Evolutionary conservation across 495 filamentous ascomycete species (phyloP).

Genomic region (Aspergillus avenaceus): DNA sequence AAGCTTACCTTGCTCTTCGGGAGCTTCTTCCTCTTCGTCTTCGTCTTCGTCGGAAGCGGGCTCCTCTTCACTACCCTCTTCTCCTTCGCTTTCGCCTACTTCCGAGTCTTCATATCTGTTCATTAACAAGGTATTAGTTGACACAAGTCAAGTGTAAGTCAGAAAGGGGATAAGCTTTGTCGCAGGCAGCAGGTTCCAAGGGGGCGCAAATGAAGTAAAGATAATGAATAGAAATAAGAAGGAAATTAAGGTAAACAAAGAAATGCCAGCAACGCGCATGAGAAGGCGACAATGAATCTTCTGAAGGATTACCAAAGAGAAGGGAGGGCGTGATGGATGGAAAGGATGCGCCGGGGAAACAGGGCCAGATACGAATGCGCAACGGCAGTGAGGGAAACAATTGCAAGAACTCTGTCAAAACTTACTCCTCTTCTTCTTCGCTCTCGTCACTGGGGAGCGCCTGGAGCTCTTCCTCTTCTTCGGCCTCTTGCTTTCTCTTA

Average conservation of each 20-base stretch:
- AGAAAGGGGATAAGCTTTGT: not conserved
- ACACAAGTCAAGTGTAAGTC: not conserved
- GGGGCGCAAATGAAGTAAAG: not conserved
- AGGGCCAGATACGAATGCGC: too few relatives aligned
- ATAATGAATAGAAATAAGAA: not conserved
- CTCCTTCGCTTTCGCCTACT: conserved; percentile 41
- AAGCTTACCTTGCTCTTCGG: conserved; percentile 24
- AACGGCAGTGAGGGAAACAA: not conserved
- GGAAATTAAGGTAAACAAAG: not conserved
- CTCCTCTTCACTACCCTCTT: conserved; percentile 25
- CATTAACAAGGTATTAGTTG: not conserved
- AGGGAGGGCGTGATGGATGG: not conserved
- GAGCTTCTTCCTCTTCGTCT: conserved; percentile 25
- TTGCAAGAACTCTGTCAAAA: conserved; percentile 5
- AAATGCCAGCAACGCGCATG: not conserved
- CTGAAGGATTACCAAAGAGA: not conserved
- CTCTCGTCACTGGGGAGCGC: conserved; percentile 59
- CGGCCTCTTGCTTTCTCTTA: conserved; percentile 62
- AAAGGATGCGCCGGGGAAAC: not conserved
- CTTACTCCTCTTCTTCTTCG: conserved; percentile 64
- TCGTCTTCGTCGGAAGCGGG: conserved; percentile 26
- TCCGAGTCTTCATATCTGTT: conserved; percentile 51
- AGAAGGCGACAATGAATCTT: not conserved
- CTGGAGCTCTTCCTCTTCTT: conserved; percentile 56
- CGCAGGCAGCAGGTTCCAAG: not conserved